Evolutionary conservation across 1,284 basidiomycete genomes (phyloP).

Genomic region (Heterobasidion parviporum): DNA sequence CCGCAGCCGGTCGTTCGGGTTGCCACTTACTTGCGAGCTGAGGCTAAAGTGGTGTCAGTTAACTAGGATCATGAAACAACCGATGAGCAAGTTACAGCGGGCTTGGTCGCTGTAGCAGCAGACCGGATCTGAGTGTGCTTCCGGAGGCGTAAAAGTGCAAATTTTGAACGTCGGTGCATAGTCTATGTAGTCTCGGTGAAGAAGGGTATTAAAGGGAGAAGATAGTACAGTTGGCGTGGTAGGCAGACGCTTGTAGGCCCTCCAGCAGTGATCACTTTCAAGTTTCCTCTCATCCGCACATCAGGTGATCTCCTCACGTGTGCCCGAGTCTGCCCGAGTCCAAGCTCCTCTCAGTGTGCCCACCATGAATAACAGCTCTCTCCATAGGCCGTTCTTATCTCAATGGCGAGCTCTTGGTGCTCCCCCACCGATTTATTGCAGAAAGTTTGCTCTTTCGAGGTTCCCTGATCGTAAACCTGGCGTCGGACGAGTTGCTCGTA

Average conservation of each 20-base stretch:
- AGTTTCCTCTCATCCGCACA: no score
- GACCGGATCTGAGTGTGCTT: conserved; percentile 3
- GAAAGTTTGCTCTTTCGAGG: conserved; percentile 26
- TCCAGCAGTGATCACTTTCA: no score
- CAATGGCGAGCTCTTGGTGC: no score
- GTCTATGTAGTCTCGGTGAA: not conserved
- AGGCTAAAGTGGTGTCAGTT: conserved; percentile 1
- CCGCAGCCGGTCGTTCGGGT: conserved; percentile 1
- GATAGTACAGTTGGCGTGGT: not conserved
- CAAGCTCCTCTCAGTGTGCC: no score
- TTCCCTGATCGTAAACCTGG: conserved; percentile 22
- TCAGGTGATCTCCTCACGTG: no score
- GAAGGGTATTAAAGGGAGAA: not conserved
- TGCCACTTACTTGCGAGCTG: conserved; percentile 3
- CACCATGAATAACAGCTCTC: no score
- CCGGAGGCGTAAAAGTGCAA: conserved; percentile 5
- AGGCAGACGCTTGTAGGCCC: not conserved
- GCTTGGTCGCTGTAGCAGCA: conserved; percentile 10
- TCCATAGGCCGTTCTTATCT: no score
- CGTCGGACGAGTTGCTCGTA: conserved; percentile 18
- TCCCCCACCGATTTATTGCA: conserved; percentile 3
- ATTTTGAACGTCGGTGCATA: conserved; percentile 12
- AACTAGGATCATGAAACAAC: not conserved
- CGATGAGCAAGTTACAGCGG: conserved; percentile 8
- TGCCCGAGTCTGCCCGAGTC: no score